A percentile compares a stretch with the other conserved stretches of the same genome.
phyloP scores from a whole-genome alignment of 768 basidiomycete genomes.

The Astraeus odoratus region DNA sequence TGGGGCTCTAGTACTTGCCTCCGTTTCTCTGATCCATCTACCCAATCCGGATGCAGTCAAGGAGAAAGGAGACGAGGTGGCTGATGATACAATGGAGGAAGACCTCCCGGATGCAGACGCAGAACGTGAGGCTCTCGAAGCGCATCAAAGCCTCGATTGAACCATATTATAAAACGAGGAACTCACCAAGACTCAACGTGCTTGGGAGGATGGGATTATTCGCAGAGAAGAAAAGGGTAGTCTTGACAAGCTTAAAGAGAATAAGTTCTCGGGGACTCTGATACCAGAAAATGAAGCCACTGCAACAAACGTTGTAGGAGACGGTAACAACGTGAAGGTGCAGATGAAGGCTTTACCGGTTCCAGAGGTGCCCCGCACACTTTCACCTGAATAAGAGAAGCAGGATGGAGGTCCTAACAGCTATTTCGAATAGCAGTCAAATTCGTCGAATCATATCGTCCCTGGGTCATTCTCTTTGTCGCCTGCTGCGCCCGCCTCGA shows the following conservation, averaged over 20 bases:
- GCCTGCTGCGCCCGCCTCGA: constrained; percentile 27
- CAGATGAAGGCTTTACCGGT: constrained; percentile 52
- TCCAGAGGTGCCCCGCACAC: constrained; percentile 33
- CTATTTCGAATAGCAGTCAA: constrained; percentile 38
- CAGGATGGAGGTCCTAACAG: constrained; percentile 26
- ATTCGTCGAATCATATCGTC: constrained; percentile 21
- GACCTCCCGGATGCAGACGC: constrained; percentile 66
- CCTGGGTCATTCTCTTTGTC: constrained; percentile 25
- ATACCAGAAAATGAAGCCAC: constrained; percentile 19
- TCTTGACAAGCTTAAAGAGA: constrained; percentile 13
- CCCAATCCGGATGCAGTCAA: constrained; percentile 12
- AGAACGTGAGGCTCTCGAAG: constrained; percentile 59
- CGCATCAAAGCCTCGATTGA: constrained; percentile 79
- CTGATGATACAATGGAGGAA: constrained; percentile 31
- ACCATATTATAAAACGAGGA: constrained; percentile 75
- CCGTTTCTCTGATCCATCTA: constrained; percentile 21
- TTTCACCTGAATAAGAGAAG: constrained; percentile 28
- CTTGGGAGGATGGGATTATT: constrained; percentile 85
- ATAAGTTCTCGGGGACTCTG: constrained; percentile 21
- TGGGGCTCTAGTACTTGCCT: constrained; percentile 14
- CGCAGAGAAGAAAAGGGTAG: constrained; percentile 61
- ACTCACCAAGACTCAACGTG: constrained; percentile 59
- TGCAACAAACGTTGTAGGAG: constrained; percentile 14
- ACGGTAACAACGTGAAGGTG: constrained; percentile 50
- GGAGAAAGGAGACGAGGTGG: constrained; percentile 4